Percentiles rank a stretch among this genome's conserved stretches.
phyloP scores from a whole-genome alignment of 371 early-diverging fungal genomes.

The Funneliformis caledonium region DNA sequence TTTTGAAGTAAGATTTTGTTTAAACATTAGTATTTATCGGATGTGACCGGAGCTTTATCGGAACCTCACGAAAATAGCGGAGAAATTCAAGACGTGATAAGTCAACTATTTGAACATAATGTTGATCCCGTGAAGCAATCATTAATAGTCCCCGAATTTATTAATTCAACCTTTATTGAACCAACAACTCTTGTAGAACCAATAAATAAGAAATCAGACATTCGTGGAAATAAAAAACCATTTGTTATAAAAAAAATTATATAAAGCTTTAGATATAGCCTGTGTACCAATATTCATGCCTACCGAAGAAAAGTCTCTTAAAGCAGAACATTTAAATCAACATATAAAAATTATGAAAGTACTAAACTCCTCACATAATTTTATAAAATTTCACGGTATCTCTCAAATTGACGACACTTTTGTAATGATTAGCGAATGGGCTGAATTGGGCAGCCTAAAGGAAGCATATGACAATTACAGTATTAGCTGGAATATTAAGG shows the following conservation, averaged over 20 bases:
- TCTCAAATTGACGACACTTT: background rate
- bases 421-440: constrained; percentile 15
- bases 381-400: background rate
- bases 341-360: background rate
- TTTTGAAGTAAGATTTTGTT: too few species aligned
- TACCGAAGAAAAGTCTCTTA: too few species aligned
- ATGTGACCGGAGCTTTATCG: too few species aligned
- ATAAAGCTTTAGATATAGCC: background rate
- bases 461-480: background rate
- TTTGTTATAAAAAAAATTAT: background rate
- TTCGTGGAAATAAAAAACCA: background rate
- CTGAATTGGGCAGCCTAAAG: background rate
- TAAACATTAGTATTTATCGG: too few species aligned
- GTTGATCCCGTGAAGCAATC: too few species aligned
- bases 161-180: too few species aligned
- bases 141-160: too few species aligned
- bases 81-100: too few species aligned
- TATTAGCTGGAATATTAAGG: background rate
- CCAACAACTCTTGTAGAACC: background rate
- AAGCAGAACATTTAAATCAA: background rate
- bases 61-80: too few species aligned
- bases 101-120: too few species aligned
- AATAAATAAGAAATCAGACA: background rate
- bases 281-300: background rate
- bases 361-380: background rate